Conservation (phyloP, 495 filamentous ascomycete genomes). For the Penicillium verhagenii region DNA sequence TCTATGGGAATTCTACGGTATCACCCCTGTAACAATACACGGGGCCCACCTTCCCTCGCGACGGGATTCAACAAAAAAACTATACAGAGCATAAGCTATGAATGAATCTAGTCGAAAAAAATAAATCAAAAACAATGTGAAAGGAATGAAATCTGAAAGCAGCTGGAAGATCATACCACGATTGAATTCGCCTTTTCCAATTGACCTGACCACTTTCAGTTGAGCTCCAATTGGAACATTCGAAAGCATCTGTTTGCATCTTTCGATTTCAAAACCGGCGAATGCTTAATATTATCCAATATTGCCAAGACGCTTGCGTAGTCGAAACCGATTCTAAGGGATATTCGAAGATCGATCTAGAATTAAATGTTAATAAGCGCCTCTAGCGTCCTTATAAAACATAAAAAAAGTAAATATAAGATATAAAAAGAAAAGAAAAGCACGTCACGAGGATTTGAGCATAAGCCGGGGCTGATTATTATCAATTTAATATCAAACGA, state of each 20-base stretch:
- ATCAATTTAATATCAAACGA: neutral
- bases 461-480: neutral
- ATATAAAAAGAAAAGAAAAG: neutral
- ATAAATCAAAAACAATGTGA: no score
- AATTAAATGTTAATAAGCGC: neutral
- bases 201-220: neutral
- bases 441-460: neutral
- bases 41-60: neutral
- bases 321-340: neutral
- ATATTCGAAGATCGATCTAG: neutral
- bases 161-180: neutral
- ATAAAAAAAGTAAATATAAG: neutral
- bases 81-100: neutral
- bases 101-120: neutral
- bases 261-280: neutral
- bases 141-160: neutral
- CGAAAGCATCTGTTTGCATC: neutral
- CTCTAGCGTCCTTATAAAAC: neutral
- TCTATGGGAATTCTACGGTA: neutral
- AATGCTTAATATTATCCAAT: no score
- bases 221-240: neutral
- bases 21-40: neutral
- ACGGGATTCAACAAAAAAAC: neutral
- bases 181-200: neutral
- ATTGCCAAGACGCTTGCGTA: neutral